These are phyloP conservation scores for Mycena vitilis DNA, from an alignment of 768 basidiomycete species.

Conservation along the genomic window DNA sequence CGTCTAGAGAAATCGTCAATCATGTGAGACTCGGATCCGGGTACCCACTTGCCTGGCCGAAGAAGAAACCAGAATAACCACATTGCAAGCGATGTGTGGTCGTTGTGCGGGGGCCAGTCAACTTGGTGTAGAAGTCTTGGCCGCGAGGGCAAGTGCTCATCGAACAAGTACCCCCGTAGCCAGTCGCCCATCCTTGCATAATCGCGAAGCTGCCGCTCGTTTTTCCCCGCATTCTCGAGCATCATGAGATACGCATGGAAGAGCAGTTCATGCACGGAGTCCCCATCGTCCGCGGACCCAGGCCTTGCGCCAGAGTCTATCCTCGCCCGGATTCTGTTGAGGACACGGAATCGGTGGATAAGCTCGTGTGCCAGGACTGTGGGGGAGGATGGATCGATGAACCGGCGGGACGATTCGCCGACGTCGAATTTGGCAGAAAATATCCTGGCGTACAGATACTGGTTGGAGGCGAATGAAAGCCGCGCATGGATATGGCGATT, in stretches of 20 bases:
- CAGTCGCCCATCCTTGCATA: constrained; percentile 73
- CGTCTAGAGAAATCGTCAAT: constrained; percentile 49
- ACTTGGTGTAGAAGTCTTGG: constrained; percentile 54
- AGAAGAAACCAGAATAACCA: constrained; percentile 86
- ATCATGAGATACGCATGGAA: constrained; percentile 82
- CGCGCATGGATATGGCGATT: constrained; percentile 60
- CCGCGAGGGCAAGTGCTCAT: constrained; percentile 65
- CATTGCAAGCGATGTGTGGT: constrained; percentile 70
- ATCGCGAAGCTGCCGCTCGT: constrained; percentile 75
- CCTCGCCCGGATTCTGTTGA: constrained; percentile 67
- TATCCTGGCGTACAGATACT: constrained; percentile 78
- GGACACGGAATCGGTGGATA: constrained; percentile 64
- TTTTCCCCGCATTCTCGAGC: constrained; percentile 84
- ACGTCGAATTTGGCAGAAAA: constrained; percentile 78
- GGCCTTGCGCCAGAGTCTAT: constrained; percentile 48
- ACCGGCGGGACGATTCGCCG: constrained; percentile 58
- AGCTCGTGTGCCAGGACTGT: constrained; percentile 70
- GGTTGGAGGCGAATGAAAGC: constrained; percentile 66
- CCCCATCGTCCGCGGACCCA: constrained; percentile 41
- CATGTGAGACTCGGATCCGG: constrained; percentile 13
- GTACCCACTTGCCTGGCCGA: constrained; percentile 60
- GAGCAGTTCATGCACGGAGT: constrained; percentile 59
- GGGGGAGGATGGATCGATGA: constrained; percentile 54
- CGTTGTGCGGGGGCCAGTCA: constrained; percentile 70
- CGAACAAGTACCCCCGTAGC: constrained; percentile 77